Base-by-base conservation (phyloP, 2,329 filamentous ascomycete genomes). In the Capronia americana region DNA sequence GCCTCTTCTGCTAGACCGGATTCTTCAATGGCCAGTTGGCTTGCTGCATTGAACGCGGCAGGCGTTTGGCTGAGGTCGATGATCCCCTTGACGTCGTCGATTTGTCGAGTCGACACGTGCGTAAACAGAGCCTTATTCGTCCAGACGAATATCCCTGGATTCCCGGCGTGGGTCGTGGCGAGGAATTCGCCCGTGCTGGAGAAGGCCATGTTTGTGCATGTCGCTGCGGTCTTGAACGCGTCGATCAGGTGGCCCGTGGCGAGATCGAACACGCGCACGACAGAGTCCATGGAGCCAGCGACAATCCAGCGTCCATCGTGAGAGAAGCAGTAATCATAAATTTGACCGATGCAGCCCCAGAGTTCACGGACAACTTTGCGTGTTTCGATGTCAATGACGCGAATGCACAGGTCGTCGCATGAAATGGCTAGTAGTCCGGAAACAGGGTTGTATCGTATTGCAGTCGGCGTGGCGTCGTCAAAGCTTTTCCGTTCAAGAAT, bases 211-310 rank as follows among this genome's bases (percentile, higher is more conserved):
- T 92, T 90, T 17, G 89, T 95, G 77, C 93, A 97, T 11, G 90
- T 88, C 63, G 89, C 87, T 62, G 88, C 87, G 4, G 96, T 86
- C 65, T 88, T 88, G 79, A 99, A 93, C 2, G 92, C 92, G 76
- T 99, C 95, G 69, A 99, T 95, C 14, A 99, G 84, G 79, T 99
- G 94, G 28, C 93, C 94, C 0, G 96, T 99, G 0, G 95, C 92
- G 30, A 99, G 83, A 80, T 99, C 96, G 93, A 95, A 99, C 7
- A 98, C 87, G 50, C 95, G 88, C 58, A 97, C 82, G 5, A 92
- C 82, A 1, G 88, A 87, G 75, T 96, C 92, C 74, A 91, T 89
- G 0, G 92, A 93, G 12, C 93, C 91, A 24, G 93, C 92, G 64
- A 97, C 87, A 71, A 99, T 88, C 95, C 95, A 99, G 64, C 93